phyloP scores from a whole-genome alignment of 768 basidiomycete genomes.

The Hypholoma sublateritium region DNA sequence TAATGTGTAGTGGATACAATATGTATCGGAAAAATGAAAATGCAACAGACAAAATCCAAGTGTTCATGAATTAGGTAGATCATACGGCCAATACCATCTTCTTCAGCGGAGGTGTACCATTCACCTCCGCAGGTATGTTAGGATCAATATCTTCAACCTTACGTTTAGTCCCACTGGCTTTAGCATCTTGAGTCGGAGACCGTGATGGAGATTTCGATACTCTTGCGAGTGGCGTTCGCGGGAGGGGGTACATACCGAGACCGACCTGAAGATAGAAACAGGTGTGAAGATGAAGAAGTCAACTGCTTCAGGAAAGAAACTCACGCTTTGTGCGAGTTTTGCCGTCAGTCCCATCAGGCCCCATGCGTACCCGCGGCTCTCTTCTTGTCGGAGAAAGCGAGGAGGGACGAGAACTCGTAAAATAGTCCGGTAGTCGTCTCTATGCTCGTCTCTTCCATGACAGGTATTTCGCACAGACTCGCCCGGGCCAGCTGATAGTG shows the following conservation, averaged over 20 bases:
- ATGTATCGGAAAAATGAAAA: slow-evolving; percentile 4
- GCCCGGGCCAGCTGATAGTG: slow-evolving; percentile 61
- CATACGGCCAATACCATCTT: slow-evolving; percentile 52
- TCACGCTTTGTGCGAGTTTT: slow-evolving; percentile 63
- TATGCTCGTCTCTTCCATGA: too few species aligned
- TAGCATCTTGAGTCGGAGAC: slow-evolving; percentile 54
- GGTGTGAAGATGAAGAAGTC: slow-evolving; percentile 1
- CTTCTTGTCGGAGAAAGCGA: slow-evolving; percentile 69
- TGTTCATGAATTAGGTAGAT: slow-evolving; percentile 12
- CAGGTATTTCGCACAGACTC: slow-evolving; percentile 56
- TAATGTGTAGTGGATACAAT: slow-evolving; percentile 11
- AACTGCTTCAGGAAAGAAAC: too few species aligned
- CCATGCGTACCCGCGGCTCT: slow-evolving; percentile 62
- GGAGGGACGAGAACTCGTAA: slow-evolving; percentile 64
- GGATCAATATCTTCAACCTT: slow-evolving; percentile 60
- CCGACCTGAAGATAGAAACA: slow-evolving; percentile 42
- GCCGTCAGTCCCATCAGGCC: slow-evolving; percentile 54
- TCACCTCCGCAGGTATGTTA: slow-evolving; percentile 36
- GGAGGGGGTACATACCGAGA: slow-evolving; percentile 43
- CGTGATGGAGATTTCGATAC: slow-evolving; percentile 38
- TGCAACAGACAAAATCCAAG: slow-evolving; percentile 3
- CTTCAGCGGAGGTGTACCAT: slow-evolving; percentile 65
- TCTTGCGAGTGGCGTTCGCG: neutral
- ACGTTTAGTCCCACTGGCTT: slow-evolving; percentile 66
- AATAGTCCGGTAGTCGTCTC: slow-evolving; percentile 57